Evolutionary conservation across 495 filamentous ascomycete species (phyloP).

Genomic region (Oleoguttula mirabilis): DNA sequence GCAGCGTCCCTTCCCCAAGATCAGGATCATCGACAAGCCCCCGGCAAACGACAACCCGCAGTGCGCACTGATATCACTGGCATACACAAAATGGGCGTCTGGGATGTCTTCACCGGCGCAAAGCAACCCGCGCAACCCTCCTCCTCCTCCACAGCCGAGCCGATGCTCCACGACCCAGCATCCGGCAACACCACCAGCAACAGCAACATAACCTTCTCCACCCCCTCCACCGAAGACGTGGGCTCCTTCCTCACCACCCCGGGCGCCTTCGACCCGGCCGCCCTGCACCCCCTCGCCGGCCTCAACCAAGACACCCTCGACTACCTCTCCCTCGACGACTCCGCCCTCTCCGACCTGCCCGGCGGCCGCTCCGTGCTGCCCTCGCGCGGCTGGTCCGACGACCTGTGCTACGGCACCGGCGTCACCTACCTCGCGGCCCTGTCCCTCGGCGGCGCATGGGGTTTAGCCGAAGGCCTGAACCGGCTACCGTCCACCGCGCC

Average conservation of each 20-base stretch:
- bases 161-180: slow-evolving; percentile 25
- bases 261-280: slow-evolving; percentile 65
- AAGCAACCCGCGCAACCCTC: slow-evolving; percentile 45
- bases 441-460: slow-evolving; percentile 82
- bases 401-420: slow-evolving; percentile 94
- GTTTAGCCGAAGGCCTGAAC: slow-evolving; percentile 72
- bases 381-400: slow-evolving; percentile 92
- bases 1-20: too few relatives aligned
- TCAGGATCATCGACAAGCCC: too few relatives aligned
- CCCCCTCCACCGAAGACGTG: slow-evolving; percentile 64
- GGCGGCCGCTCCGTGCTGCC: slow-evolving; percentile 76
- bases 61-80: too few relatives aligned
- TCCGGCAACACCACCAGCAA: too few relatives aligned
- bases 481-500: slow-evolving; percentile 59
- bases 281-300: slow-evolving; percentile 87
- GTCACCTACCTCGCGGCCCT: slow-evolving; percentile 81
- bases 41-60: too few relatives aligned
- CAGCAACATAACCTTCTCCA: slow-evolving; percentile 53
- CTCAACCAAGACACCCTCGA: slow-evolving; percentile 84
- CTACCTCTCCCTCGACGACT: slow-evolving; percentile 88
- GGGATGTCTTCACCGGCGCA: slow-evolving; percentile 77
- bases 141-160: slow-evolving; percentile 18
- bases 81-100: slow-evolving; percentile 57
- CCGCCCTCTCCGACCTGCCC: slow-evolving; percentile 75
- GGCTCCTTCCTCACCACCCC: slow-evolving; percentile 65